Evolutionary conservation across 2,329 filamentous ascomycete genomes (phyloP).

Genomic region (Trichophyton equinum): DNA sequence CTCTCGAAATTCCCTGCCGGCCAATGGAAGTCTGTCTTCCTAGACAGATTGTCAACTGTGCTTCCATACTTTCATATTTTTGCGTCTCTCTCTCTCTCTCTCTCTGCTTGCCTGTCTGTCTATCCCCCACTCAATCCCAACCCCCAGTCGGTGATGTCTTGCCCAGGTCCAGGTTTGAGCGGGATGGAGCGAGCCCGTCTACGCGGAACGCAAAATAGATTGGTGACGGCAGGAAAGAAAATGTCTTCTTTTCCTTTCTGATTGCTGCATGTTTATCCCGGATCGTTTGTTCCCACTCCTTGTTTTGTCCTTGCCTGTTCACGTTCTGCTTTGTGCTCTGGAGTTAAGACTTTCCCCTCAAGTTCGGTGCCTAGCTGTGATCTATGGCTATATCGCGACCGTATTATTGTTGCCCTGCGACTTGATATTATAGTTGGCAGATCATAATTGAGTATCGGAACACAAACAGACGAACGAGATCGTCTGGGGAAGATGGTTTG

Average conservation of each 20-base stretch:
- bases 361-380: not conserved
- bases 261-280: not conserved
- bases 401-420: not conserved
- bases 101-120: not conserved
- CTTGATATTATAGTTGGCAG: not conserved
- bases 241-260: not conserved
- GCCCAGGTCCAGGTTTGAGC: not conserved
- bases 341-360: not conserved
- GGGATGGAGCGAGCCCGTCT: conserved; percentile 1
- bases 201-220: conserved; percentile 1
- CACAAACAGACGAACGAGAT: not conserved
- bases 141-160: not conserved
- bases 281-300: not conserved
- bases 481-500: not conserved
- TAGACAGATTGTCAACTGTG: not conserved
- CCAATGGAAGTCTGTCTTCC: not conserved
- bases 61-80: not conserved
- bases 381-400: not conserved
- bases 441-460: not conserved
- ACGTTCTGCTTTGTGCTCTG: not conserved
- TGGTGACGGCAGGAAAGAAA: not conserved
- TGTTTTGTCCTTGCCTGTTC: not conserved
- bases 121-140: not conserved
- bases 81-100: not conserved
- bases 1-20: not conserved